Conservation (phyloP, 2,329 filamentous ascomycete species). For the Volutella citrinella region DNA sequence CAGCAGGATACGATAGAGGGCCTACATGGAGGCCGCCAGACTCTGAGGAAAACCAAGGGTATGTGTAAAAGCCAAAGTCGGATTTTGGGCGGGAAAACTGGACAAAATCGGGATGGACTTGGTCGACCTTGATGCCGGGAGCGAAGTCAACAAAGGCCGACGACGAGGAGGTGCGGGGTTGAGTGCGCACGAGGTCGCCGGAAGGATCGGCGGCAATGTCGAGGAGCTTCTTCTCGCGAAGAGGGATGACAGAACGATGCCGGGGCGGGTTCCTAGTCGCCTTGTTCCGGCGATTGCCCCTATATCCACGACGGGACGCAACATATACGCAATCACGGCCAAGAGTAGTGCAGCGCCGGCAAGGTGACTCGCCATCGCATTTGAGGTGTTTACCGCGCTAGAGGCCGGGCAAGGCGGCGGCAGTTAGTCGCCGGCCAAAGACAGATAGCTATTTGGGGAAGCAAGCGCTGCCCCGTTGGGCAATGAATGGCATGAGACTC, state of each 20-base stretch:
- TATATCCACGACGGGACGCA: conserved; percentile 71
- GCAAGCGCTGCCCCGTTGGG: conserved; percentile 49
- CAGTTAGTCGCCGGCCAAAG: not conserved
- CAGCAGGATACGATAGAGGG: conserved; percentile 7
- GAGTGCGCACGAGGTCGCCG: too few species aligned
- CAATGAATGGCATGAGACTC: conserved; percentile 25
- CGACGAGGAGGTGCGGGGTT: too few species aligned
- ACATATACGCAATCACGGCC: conserved; percentile 65
- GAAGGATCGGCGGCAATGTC: conserved; percentile 35
- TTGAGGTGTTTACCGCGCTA: conserved; percentile 67
- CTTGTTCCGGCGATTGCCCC: conserved; percentile 45
- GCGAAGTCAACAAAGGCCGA: too few species aligned
- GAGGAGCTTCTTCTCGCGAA: conserved; percentile 51
- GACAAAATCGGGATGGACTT: too few species aligned
- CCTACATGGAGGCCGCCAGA: conserved; percentile 13
- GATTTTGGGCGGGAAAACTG: too few species aligned
- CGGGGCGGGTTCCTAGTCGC: conserved; percentile 33
- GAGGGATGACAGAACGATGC: too few species aligned
- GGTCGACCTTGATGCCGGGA: too few species aligned
- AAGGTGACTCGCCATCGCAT: conserved; percentile 70
- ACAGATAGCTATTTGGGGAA: conserved; percentile 41
- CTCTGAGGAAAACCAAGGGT: conserved; percentile 37
- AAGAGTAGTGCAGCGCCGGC: conserved; percentile 59
- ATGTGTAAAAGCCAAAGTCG: too few species aligned
- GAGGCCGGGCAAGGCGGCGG: conserved; percentile 10